Base-by-base conservation (phyloP, 495 filamentous ascomycete genomes). In the Penicillium macrosclerotiorum region DNA sequence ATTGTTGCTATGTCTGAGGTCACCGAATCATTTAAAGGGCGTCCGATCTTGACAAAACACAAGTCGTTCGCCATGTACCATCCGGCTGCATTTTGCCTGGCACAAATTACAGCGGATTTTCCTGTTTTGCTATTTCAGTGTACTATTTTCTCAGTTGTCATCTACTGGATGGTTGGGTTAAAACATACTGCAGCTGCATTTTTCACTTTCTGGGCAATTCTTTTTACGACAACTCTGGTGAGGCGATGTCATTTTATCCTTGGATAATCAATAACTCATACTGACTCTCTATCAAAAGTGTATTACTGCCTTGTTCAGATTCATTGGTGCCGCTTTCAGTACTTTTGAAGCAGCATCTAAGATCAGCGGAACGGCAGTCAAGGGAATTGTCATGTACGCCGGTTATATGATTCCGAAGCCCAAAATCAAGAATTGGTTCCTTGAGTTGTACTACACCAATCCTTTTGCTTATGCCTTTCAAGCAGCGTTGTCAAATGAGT, bases 401-500 rank as follows among this genome's bases (percentile, higher is more conserved):
- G 74, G 65, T 7, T 68, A 68, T 60, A 73, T 88, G 37, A 85
- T 93, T 35, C 78, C 83, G 1, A 81, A 80, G 5, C 69, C 67
- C 0, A 63, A 79, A 30, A 85, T 92, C 78, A 75, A 82, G 45
- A 75, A 79, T 0, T 95, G 89, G 89, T 84, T 90, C 52, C 70
- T 74, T 5, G 90, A 86, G 82, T 55, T 91, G 2, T 76, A 75
- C 38, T 85, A 76, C 56, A 71, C 89, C 42, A 83, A 90, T 52
- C 89, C 89, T 0, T 60, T 90, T 4, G 67, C 78, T 1, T 94
- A 89, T 54, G 77, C 77, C 0, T 90, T 88, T 48, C 84, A 89
- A 51, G 80, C 74, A 5, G 73, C 83, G 7, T 47, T 88, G 13
- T 66, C 77, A 1, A 86, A 81, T 49, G 87, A 92, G 52, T 85